Evolutionary conservation across 805 yeast genomes (phyloP), one percentile per base, ranked within the genome.

Genomic region (Candida insectorum): DNA sequence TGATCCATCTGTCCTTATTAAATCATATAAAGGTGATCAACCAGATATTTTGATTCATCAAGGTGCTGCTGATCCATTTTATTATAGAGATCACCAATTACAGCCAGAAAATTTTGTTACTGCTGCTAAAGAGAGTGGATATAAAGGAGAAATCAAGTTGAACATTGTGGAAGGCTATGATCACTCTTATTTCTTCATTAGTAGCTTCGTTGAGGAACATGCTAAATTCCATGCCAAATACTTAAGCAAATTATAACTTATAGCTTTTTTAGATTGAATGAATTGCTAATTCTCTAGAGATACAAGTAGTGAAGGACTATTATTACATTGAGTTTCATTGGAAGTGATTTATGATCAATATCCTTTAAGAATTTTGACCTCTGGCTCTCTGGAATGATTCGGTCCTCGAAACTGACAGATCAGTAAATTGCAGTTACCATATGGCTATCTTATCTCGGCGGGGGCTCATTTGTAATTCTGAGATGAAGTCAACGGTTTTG

Each of bases 171-270:
- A 84, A 1, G 96, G 89, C 4, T 91, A 79, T 52, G 97, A 93
- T 52, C 98, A 91, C 55, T 81, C 89, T 30, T 91, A 89, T 66
- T 93, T 75, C 60, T 91, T 88, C 56, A 73, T 91, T 36, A 73
- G 89, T 33, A 61, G 85, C 0, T 89, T 88, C 58, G 82, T 82
- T 9, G 81, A 75, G 36, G 85, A 79, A 22, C 97, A 93, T 57
- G 85, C 95, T 23, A 77, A 73, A 40, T 91, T 81, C 57, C 97
- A 93, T 51, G 94, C 95, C 7, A 80, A 82, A 56, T 69, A 75
- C 38, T 62, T 77, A 41, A 71, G 71, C 5, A 27, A 24, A 16
- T n/a, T 25, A 4, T 26, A 24, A 20, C n/a, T n/a, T n/a, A n/a
- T n/a, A n/a, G n/a, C n/a, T n/a, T n/a, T n/a, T n/a, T n/a, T n/a